phyloP scores from a whole-genome alignment of 2,329 filamentous ascomycete species.

The Colletotrichum cereale region DNA sequence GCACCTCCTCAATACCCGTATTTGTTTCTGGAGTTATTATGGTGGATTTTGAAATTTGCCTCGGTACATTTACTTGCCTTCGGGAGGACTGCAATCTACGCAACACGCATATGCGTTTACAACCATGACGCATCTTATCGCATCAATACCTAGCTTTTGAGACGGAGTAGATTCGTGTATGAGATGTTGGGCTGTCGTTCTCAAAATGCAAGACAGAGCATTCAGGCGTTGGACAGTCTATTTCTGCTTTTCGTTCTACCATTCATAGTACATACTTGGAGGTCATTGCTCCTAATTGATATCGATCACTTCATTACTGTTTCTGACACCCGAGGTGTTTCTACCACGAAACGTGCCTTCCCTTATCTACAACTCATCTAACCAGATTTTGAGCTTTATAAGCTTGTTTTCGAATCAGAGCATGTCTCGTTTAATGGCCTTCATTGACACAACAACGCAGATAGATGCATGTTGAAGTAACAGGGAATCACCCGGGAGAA shows the following conservation, averaged over 20 bases:
- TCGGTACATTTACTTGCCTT: conserved; percentile 16
- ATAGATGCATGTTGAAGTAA: neutral
- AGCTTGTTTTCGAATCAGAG: neutral
- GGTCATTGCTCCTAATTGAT: conserved; percentile 20
- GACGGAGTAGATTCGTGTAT: conserved; percentile 7
- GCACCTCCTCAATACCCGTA: conserved; percentile 40
- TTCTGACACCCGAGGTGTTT: neutral
- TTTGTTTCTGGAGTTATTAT: conserved; percentile 29
- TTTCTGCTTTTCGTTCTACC: neutral
- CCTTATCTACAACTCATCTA: too few species aligned
- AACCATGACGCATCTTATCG: conserved; percentile 14
- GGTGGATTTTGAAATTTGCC: conserved; percentile 14
- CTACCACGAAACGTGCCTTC: too few species aligned
- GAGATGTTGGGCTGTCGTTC: conserved; percentile 16
- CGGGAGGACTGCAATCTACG: conserved; percentile 16
- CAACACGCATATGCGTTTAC: conserved; percentile 19
- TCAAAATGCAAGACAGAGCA: neutral
- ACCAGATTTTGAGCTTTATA: too few species aligned
- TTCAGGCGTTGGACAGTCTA: conserved; percentile 18
- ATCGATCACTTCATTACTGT: neutral
- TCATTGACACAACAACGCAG: neutral
- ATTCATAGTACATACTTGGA: conserved; percentile 33
- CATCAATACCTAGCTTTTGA: conserved; percentile 15
- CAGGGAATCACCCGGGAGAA: neutral
- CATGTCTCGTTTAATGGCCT: neutral